Percentiles rank a stretch among this genome's conserved stretches.
Evolutionary conservation across 2,329 filamentous ascomycete genomes (phyloP).

Genomic region (Colletotrichum abscissum): DNA sequence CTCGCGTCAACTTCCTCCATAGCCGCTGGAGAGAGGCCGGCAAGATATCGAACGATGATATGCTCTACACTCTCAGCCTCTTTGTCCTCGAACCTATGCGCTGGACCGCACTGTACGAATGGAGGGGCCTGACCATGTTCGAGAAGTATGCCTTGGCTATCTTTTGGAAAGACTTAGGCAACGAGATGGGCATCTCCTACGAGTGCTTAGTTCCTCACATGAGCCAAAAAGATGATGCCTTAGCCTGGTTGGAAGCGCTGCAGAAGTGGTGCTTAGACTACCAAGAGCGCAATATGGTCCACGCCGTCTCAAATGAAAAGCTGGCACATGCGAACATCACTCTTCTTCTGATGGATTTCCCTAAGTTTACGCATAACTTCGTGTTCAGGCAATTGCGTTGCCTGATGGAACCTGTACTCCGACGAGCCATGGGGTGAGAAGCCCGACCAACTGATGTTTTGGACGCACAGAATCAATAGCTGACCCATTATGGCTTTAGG

Average conservation of each 20-base stretch:
- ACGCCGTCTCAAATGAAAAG: slow-evolving; percentile 19
- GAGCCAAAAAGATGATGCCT: slow-evolving; percentile 56
- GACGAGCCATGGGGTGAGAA: slow-evolving; percentile 21
- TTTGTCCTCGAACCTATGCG: slow-evolving; percentile 66
- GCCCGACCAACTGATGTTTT: too few species aligned
- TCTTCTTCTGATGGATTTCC: slow-evolving; percentile 10
- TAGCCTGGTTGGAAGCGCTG: slow-evolving; percentile 64
- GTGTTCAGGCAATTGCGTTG: slow-evolving; percentile 11
- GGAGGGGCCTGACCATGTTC: slow-evolving; percentile 64
- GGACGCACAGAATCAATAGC: too few species aligned
- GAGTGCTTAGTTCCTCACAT: slow-evolving; percentile 52
- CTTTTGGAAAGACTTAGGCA: slow-evolving; percentile 68
- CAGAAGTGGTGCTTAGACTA: slow-evolving; percentile 61
- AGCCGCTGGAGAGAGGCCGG: slow-evolving; percentile 65
- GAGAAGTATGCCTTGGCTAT: slow-evolving; percentile 67
- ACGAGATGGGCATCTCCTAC: slow-evolving; percentile 65
- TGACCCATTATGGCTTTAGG: neutral
- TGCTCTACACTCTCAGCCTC: slow-evolving; percentile 72
- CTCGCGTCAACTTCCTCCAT: slow-evolving; percentile 75
- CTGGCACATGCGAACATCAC: slow-evolving; percentile 13
- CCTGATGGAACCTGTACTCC: slow-evolving; percentile 15
- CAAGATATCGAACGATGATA: slow-evolving; percentile 70
- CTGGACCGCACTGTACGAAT: slow-evolving; percentile 67
- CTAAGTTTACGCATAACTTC: slow-evolving; percentile 7
- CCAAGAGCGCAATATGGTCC: slow-evolving; percentile 60